Percentiles rank a stretch among this genome's conserved stretches.
Conservation (phyloP, 2,329 filamentous ascomycete species). For the Botrytis sinoallii region DNA sequence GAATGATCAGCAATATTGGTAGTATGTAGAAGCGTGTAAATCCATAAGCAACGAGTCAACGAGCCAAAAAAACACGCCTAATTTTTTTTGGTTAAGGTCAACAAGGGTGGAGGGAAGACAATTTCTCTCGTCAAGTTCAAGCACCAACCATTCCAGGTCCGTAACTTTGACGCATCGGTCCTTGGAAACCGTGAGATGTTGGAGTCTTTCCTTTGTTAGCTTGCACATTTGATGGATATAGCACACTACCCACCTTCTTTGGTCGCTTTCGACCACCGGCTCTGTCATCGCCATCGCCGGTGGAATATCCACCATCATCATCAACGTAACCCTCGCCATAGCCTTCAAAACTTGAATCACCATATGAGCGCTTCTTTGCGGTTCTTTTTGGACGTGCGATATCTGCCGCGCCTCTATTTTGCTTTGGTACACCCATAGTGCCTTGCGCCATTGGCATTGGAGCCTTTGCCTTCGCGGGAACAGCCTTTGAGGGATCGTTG, state of each 20-base stretch:
- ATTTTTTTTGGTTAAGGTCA: background rate
- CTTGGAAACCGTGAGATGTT: conserved; percentile 31
- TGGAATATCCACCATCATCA: conserved; percentile 67
- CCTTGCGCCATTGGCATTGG: background rate
- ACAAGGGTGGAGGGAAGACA: conserved; percentile 2
- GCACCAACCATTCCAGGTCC: conserved; percentile 58
- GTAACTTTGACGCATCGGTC: conserved; percentile 43
- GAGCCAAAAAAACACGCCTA: conserved; percentile 1
- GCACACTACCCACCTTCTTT: conserved; percentile 55
- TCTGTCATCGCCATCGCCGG: conserved; percentile 65
- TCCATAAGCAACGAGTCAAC: conserved; percentile 16
- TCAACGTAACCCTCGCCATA: conserved; percentile 71
- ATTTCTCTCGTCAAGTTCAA: conserved; percentile 36
- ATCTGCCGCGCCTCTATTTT: conserved; percentile 23
- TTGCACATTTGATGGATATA: conserved; percentile 20
- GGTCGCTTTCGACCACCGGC: conserved; percentile 55
- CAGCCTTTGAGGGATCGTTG: conserved; percentile 23
- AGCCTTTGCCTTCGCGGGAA: conserved; percentile 21
- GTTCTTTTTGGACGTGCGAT: conserved; percentile 57
- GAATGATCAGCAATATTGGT: background rate
- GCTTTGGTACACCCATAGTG: background rate
- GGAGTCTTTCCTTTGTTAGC: conserved; percentile 34
- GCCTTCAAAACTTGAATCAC: conserved; percentile 70
- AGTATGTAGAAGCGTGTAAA: conserved; percentile 12
- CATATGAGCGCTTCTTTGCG: conserved; percentile 72